Evolutionary conservation across 2,329 filamentous ascomycete genomes (phyloP).

Genomic region (Grosmannia penicillata): DNA sequence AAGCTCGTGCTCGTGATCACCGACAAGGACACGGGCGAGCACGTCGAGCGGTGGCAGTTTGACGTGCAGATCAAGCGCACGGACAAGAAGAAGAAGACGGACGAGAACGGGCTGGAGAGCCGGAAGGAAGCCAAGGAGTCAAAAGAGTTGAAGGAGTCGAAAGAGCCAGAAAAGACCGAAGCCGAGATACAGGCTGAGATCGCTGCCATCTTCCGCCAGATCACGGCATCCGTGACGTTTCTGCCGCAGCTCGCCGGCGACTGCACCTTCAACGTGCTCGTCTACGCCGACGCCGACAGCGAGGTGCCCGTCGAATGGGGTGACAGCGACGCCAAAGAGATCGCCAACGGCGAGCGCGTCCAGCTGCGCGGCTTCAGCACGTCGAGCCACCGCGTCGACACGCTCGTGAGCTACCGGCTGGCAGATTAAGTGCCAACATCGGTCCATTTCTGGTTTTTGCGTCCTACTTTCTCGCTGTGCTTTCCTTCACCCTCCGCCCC

Average conservation of each 20-base stretch:
- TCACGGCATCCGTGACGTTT: constrained; percentile 95
- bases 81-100: constrained; percentile 15
- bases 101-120: too few relatives aligned
- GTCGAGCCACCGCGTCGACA: constrained; percentile 85
- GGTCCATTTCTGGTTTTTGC: neutral
- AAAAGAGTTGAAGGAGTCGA: too few relatives aligned
- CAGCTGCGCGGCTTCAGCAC: constrained; percentile 94
- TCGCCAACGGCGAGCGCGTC: constrained; percentile 84
- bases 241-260: constrained; percentile 84
- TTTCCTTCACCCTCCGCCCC: too few relatives aligned
- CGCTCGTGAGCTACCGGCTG: constrained; percentile 79
- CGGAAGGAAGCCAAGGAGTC: too few relatives aligned
- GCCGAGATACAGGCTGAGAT: constrained; percentile 91
- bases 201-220: constrained; percentile 91
- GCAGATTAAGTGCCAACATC: constrained; percentile 16
- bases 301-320: constrained; percentile 98
- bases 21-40: constrained; percentile 90
- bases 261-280: constrained; percentile 96
- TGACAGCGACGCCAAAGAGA: constrained; percentile 95
- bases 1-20: constrained; percentile 96
- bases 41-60: constrained; percentile 96
- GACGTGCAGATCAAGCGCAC: constrained; percentile 37
- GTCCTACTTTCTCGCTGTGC: too few relatives aligned
- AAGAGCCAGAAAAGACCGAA: constrained; percentile 77
- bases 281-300: constrained; percentile 92